Evolutionary conservation across 768 basidiomycete species (phyloP), one percentile per base, ranked within the genome.

Genomic region (Xanthoconium purpureum): DNA sequence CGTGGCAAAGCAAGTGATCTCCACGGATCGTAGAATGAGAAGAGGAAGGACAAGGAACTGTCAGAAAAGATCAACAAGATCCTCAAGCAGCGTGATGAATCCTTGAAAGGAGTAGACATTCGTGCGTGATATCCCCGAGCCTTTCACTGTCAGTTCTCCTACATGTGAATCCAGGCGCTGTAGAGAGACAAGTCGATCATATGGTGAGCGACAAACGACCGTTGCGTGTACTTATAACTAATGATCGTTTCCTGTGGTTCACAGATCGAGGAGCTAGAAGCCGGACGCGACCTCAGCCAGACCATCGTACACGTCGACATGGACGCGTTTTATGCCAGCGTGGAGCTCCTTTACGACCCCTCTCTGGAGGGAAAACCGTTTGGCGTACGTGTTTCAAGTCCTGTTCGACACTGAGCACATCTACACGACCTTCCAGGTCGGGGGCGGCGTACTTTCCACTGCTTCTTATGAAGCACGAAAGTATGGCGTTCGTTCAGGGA

Each of bases 221-320:
- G 18, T 13, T 4, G 20, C 7, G n/a, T 18, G 39, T 35, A 12
- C 12, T 8, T 48, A 44, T 24, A 1, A 3, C 54, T 39, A 13
- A 46, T 38, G 38, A 48, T 5, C 6, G 13, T 18, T 35, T 36
- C 6, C 42, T 38, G 35, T 52, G 29, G 45, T 56, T 38, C 38
- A 13, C 51, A 60, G 90, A 75, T 95, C 5, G 72, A 75, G 18
- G 84, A 89, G 57, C 76, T 96, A 5, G 93, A 96, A 69, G 73
- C 77, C 2, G 77, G 82, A 48, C 76, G 94, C 45, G 94, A 98
- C 68, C 73, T 98, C 30, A 80, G 81, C 3, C 91, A 95, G 70
- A 80, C 74, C 18, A 91, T 99, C 57, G 90, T 98, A 6, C 94
- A 98, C 67, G 86, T 97, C 32, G 97, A 99, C 66, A 94, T 95